A percentile compares a stretch with the other conserved stretches of the same genome.
These are phyloP conservation scores for Fusarium verticillioides DNA, from an alignment of 2,329 filamentous ascomycete genomes.

Conservation along the genomic window DNA sequence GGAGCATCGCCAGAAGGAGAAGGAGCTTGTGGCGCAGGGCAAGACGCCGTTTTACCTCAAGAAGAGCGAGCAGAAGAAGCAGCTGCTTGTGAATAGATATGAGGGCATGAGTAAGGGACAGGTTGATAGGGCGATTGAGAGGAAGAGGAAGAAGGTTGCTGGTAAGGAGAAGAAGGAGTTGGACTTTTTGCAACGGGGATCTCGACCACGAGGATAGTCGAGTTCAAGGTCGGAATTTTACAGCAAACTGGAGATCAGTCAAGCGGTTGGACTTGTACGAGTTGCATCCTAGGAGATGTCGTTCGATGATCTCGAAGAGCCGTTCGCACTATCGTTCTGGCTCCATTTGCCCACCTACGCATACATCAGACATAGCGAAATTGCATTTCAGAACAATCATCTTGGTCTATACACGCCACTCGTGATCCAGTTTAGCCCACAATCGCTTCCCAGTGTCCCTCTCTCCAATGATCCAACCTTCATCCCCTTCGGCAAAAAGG, in stretches of 20 bases:
- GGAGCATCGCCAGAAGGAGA: constrained; percentile 84
- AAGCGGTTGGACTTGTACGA: neutral
- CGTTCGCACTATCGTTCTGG: neutral
- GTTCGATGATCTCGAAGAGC: neutral
- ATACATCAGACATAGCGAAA: neutral
- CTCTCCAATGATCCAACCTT: neutral
- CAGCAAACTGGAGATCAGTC: neutral
- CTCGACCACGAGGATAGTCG: constrained; percentile 23
- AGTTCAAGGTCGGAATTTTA: neutral
- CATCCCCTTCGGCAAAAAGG: neutral
- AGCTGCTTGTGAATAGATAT: constrained; percentile 81
- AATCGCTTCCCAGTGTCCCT: neutral
- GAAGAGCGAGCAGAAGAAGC: constrained; percentile 90
- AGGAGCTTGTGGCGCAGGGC: constrained; percentile 84
- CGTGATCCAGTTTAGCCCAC: neutral
- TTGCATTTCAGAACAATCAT: neutral
- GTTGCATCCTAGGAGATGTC: neutral
- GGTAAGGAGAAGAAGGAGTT: constrained; percentile 85
- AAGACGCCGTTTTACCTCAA: constrained; percentile 96
- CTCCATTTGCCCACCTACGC: neutral
- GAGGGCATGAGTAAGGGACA: constrained; percentile 86
- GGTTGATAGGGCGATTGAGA: constrained; percentile 84
- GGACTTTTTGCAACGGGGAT: constrained; percentile 52
- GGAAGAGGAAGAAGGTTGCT: constrained; percentile 88
- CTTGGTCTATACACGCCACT: neutral